A percentile compares a stretch with the other conserved stretches of the same genome.
phyloP scores from a whole-genome alignment of 2,329 filamentous ascomycete species.

The Microdochium paspali region DNA sequence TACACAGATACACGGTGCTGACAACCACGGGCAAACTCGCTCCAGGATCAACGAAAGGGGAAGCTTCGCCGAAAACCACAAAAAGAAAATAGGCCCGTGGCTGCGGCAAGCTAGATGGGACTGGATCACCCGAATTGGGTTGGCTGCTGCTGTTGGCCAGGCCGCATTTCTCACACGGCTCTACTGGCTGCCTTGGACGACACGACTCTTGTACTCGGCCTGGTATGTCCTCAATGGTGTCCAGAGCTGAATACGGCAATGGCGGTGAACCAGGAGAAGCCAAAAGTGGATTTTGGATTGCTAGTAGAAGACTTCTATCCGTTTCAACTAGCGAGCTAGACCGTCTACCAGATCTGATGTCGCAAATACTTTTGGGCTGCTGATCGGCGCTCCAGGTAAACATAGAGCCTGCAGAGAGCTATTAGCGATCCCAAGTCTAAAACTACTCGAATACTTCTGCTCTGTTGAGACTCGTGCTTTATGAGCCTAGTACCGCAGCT shows the following conservation, averaged over 20 bases:
- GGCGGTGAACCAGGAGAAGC: no score
- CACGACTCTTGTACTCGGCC: neutral
- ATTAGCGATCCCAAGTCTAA: no score
- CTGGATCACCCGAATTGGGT: neutral
- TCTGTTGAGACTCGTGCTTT: neutral
- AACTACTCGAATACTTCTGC: no score
- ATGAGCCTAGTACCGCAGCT: conserved; percentile 24
- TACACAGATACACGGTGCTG: no score
- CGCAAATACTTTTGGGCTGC: no score
- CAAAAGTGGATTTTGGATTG: no score
- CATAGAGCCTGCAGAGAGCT: no score
- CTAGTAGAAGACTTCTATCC: no score
- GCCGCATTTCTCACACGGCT: neutral
- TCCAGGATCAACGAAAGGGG: neutral
- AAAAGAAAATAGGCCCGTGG: neutral
- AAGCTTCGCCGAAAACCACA: neutral
- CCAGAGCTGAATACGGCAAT: neutral
- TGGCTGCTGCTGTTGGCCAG: neutral
- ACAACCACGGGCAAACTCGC: no score
- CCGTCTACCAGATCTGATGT: no score
- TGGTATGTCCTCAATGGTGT: neutral
- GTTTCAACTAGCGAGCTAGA: no score
- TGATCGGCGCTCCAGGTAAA: no score
- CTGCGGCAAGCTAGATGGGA: neutral
- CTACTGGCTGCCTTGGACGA: neutral